These are phyloP conservation scores for Polygonum maritimum DNA, from an alignment of 148 eudicot species.

Conservation along the genomic window DNA sequence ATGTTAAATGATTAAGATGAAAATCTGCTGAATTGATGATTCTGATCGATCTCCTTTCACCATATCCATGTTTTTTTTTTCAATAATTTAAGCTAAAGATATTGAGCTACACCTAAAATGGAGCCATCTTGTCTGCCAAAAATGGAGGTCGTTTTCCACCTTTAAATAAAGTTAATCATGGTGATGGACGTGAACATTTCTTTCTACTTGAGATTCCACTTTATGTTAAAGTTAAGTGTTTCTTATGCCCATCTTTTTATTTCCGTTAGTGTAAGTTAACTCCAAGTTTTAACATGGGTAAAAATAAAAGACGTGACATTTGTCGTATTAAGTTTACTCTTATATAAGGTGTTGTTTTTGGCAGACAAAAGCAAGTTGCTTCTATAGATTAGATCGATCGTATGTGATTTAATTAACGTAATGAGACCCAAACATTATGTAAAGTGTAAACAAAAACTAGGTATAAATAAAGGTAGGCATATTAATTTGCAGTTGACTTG, in stretches of 20 bases:
- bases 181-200: not conserved
- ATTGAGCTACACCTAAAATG: not conserved
- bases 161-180: slow-evolving; percentile 3
- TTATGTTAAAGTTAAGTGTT: not conserved
- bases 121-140: slow-evolving; percentile 6
- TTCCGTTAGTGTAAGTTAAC: not conserved
- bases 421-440: too few species aligned
- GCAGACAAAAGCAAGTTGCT: too few species aligned
- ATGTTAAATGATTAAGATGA: not conserved
- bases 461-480: not conserved
- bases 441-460: not conserved
- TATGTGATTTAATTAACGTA: too few species aligned
- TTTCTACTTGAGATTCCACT: not conserved
- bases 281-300: not conserved
- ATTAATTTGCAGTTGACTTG: not conserved
- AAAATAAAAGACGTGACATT: too few species aligned
- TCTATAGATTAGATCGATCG: too few species aligned
- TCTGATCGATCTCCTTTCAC: not conserved
- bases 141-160: slow-evolving; percentile 10
- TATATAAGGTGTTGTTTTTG: too few species aligned
- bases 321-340: too few species aligned
- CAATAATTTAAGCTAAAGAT: not conserved
- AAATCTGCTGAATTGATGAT: not conserved
- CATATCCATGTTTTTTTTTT: not conserved
- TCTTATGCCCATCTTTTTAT: not conserved